Evolutionary conservation across 2,329 filamentous ascomycete genomes (phyloP).

Genomic region (Monilinia fructicola): DNA sequence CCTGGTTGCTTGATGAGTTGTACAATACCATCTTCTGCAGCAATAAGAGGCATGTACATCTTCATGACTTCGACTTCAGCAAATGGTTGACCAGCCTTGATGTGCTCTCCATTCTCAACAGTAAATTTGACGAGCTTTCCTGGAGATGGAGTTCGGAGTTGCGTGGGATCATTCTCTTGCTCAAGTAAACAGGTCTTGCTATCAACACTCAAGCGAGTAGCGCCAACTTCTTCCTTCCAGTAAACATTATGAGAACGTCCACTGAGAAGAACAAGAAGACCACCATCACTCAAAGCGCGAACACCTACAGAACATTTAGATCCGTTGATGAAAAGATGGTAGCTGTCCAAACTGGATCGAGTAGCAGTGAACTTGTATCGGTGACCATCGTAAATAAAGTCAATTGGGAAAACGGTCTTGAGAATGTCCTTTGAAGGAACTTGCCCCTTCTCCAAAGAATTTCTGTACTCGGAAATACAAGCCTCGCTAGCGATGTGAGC

Average conservation of each 20-base stretch:
- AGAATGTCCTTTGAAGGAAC: slow-evolving; percentile 94
- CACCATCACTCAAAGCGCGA: slow-evolving; percentile 88
- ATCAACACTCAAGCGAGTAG: slow-evolving; percentile 92
- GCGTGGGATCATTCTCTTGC: slow-evolving; percentile 98
- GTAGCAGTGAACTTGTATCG: slow-evolving; percentile 99
- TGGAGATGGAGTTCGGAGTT: slow-evolving; percentile 89
- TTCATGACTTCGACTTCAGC: slow-evolving; percentile 99
- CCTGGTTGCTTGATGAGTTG: slow-evolving; percentile 99
- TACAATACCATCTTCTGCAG: slow-evolving; percentile 92
- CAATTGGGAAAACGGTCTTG: slow-evolving; percentile 95
- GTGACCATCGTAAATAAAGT: slow-evolving; percentile 97
- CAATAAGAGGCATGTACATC: slow-evolving; percentile 99
- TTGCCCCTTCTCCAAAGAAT: slow-evolving; percentile 92
- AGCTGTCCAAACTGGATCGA: slow-evolving; percentile 86
- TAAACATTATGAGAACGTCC: slow-evolving; percentile 97
- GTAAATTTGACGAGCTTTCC: slow-evolving; percentile 98
- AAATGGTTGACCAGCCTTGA: slow-evolving; percentile 87
- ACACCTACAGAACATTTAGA: slow-evolving; percentile 95
- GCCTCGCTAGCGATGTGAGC: slow-evolving; percentile 91
- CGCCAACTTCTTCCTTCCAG: slow-evolving; percentile 98
- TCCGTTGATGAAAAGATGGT: slow-evolving; percentile 98
- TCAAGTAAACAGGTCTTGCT: slow-evolving; percentile 97
- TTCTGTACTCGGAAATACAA: slow-evolving; percentile 82
- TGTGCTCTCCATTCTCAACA: slow-evolving; percentile 90
- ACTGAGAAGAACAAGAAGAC: slow-evolving; percentile 83